Evolutionary conservation across 306 rosid genomes (phyloP), one percentile per base, ranked within the genome.

Genomic region (Ceratonia siliqua): DNA sequence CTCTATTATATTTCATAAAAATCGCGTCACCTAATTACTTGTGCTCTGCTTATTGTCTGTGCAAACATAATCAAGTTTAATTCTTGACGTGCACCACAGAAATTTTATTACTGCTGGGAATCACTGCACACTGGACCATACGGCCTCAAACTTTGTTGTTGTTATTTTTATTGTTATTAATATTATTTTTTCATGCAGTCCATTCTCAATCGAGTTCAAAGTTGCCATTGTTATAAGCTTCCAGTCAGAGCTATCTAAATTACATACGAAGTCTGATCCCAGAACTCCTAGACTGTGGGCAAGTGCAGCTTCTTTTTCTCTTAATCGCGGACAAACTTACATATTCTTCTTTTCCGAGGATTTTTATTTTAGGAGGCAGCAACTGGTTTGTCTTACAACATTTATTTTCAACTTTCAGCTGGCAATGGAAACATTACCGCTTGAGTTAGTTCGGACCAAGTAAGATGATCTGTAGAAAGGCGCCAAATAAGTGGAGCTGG

Each of bases 141-240:
- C 24, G 62, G 61, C 58, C 66, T 59, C 62, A 36, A 66, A 5
- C 20, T 67, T 39, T 75, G 68, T 74, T 75, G 43, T 71, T 59
- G 15, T 25, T 24, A 38, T 50, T 63, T n/a, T n/a, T 38, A 63
- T 52, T 68, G 24, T 32, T 22, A 70, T 59, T 73, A n/a, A n/a
- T n/a, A n/a, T n/a, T n/a, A n/a, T n/a, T n/a, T n/a, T n/a, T 70
- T 38, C 15, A 20, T 84, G 91, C 92, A 94, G 98, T 36, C 96
- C 96, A 72, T 94, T 94, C 83, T 91, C 98, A 30, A 79, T 94
- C 54, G 97, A 94, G 74, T 94, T 91, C 76, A 88, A 91, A 85
- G 89, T 87, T 58, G 82, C 87, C 45, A 75, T 91, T 63, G 93
- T 84, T 27, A 77, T 94, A 80, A 87, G 81, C 69, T 94, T 94